Percentiles rank a stretch among this genome's conserved stretches.
Evolutionary conservation across 352 stramenopile species (phyloP).

Genomic region (Pythium biforme): DNA sequence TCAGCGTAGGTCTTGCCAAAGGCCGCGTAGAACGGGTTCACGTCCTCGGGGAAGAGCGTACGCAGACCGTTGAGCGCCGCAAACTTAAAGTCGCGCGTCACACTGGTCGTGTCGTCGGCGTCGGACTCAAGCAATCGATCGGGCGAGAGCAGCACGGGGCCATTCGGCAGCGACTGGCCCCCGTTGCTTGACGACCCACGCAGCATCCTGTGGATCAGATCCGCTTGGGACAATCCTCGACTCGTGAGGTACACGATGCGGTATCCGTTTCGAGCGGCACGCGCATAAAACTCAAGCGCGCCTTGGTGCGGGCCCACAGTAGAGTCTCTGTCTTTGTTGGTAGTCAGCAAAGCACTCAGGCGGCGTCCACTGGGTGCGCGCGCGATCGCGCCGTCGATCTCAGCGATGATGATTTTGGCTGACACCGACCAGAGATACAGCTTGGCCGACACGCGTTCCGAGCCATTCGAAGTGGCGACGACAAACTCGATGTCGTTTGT

Average conservation of each 20-base stretch:
- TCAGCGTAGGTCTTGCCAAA: slow-evolving; percentile 69
- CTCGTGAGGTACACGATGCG: slow-evolving; percentile 79
- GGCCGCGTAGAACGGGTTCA: slow-evolving; percentile 83
- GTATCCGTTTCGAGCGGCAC: slow-evolving; percentile 69
- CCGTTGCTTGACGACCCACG: slow-evolving; percentile 23
- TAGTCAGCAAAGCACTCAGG: slow-evolving; percentile 28
- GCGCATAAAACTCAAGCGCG: slow-evolving; percentile 73
- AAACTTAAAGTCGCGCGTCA: slow-evolving; percentile 66
- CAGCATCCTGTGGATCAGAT: slow-evolving; percentile 47
- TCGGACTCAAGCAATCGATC: slow-evolving; percentile 50
- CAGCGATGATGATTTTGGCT: slow-evolving; percentile 75
- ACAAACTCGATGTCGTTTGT: slow-evolving; percentile 78
- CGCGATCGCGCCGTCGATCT: slow-evolving; percentile 81
- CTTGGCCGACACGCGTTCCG: slow-evolving; percentile 49
- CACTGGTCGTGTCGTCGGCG: slow-evolving; percentile 37
- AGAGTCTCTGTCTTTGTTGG: slow-evolving; percentile 53
- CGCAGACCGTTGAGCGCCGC: slow-evolving; percentile 59
- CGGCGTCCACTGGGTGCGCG: slow-evolving; percentile 31
- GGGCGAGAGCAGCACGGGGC: slow-evolving; percentile 67
- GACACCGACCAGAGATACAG: slow-evolving; percentile 74
- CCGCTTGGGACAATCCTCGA: slow-evolving; percentile 54
- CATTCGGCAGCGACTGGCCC: slow-evolving; percentile 51
- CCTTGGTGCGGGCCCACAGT: slow-evolving; percentile 48
- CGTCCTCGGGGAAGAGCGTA: slow-evolving; percentile 64
- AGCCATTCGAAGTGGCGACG: slow-evolving; percentile 26